A percentile compares a stretch with the other conserved stretches of the same genome.
Conservation (phyloP, 768 basidiomycete species). For the Boletales sp. region DNA sequence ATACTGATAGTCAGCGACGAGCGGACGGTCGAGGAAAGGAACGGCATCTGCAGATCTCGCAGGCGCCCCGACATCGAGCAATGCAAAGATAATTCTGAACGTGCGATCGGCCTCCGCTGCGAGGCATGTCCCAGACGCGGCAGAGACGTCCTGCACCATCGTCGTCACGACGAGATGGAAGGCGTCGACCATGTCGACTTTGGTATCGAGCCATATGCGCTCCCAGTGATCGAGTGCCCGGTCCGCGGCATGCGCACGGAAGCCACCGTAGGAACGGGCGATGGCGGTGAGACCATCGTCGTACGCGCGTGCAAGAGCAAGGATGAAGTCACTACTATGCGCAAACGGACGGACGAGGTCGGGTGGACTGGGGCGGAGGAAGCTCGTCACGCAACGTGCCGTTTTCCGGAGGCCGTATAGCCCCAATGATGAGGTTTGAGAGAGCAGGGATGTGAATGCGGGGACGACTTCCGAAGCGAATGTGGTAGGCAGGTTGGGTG, state of each 20-base stretch:
- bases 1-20: conserved; percentile 71
- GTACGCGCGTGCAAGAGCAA: conserved; percentile 58
- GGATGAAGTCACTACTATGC: conserved; percentile 47
- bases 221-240: conserved; percentile 62
- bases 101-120: conserved; percentile 48
- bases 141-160: conserved; percentile 47
- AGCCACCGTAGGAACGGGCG: conserved; percentile 60
- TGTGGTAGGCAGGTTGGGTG: conserved; percentile 29
- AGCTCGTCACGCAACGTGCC: conserved; percentile 50
- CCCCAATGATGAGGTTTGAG: conserved; percentile 42
- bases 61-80: conserved; percentile 44
- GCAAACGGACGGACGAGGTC: conserved; percentile 51
- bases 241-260: conserved; percentile 25
- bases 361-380: conserved; percentile 51
- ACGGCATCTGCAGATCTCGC: conserved; percentile 25
- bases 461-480: conserved; percentile 50
- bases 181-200: conserved; percentile 65
- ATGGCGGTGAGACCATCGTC: conserved; percentile 53
- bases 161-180: conserved; percentile 58
- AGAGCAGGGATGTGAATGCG: conserved; percentile 49
- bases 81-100: conserved; percentile 55
- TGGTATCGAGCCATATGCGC: conserved; percentile 65
- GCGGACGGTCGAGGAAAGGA: conserved; percentile 64
- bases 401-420: conserved; percentile 66
- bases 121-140: conserved; percentile 40